Conservation (phyloP, 345 rosid genomes). For the Dimocarpus longan region DNA sequence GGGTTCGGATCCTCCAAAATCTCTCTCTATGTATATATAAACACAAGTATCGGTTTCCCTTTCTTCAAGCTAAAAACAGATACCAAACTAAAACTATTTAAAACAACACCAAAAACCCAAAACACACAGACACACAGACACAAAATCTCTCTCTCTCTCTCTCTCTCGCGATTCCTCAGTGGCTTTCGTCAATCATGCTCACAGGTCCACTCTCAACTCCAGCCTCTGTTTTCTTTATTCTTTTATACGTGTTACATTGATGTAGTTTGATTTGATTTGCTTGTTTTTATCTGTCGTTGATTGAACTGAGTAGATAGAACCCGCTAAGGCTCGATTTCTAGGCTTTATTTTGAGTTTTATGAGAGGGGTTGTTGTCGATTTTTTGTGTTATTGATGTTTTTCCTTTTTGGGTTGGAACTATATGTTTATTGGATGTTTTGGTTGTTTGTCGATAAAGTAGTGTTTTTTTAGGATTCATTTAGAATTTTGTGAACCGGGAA, state of each 20-base stretch:
- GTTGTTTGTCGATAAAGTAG: not conserved
- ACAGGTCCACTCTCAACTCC: constrained; percentile 43
- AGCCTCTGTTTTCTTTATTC: not conserved
- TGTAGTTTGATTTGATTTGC: not conserved
- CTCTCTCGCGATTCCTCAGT: constrained; percentile 18
- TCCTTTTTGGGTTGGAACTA: not conserved
- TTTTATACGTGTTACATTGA: not conserved
- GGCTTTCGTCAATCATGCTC: constrained; percentile 46
- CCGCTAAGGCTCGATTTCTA: constrained; percentile 10
- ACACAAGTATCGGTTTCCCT: constrained; percentile 35
- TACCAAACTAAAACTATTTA: not conserved
- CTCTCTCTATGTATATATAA: not conserved
- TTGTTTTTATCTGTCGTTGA: not conserved
- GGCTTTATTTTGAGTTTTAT: constrained; percentile 10
- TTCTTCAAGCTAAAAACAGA: constrained; percentile 50
- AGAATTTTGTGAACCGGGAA: constrained; percentile 21
- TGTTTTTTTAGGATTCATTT: not conserved
- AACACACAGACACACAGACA: not conserved
- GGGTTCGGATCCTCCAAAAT: not conserved
- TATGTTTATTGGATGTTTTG: not conserved
- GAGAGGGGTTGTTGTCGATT: constrained; percentile 21
- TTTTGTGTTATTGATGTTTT: not conserved
- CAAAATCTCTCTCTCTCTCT: not conserved
- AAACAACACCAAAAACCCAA: not conserved
- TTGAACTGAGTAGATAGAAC: constrained; percentile 10